Conservation (phyloP, 345 rosid species). For the Mallotus nudiflorus region DNA sequence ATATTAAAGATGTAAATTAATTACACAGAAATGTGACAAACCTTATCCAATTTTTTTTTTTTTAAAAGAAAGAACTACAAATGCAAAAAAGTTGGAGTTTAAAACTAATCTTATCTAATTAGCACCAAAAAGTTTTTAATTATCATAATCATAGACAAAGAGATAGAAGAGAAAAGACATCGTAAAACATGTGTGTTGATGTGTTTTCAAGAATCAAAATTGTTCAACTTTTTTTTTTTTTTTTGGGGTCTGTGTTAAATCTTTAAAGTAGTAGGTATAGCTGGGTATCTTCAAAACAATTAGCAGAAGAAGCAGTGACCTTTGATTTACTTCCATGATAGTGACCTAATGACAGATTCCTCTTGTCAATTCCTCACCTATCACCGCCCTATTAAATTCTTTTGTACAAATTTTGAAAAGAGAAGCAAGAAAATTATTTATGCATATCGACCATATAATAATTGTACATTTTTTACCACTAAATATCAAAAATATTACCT, state of each 20-base stretch:
- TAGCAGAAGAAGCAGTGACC: neutral
- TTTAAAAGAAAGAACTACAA: too few relatives aligned
- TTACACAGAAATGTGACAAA: too few relatives aligned
- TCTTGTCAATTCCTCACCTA: conserved; percentile 25
- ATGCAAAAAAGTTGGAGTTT: neutral
- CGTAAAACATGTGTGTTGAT: neutral
- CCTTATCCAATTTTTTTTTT: too few relatives aligned
- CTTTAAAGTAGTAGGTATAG: neutral
- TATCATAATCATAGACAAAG: too few relatives aligned
- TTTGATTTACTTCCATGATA: conserved; percentile 3
- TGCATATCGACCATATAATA: too few relatives aligned
- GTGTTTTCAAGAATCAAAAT: neutral
- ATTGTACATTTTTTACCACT: too few relatives aligned
- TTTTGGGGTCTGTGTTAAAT: neutral
- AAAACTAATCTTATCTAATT: conserved; percentile 3
- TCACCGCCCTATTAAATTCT: too few relatives aligned
- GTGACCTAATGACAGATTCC: conserved; percentile 24
- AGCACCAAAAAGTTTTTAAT: neutral
- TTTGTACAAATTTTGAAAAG: neutral
- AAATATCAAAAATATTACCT: too few relatives aligned
- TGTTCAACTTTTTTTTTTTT: neutral
- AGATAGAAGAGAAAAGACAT: neutral
- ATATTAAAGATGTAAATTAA: too few relatives aligned
- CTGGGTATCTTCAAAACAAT: conserved; percentile 5
- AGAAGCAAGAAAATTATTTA: neutral